Evolutionary conservation across 2,329 filamentous ascomycete genomes (phyloP), one percentile per base, ranked within the genome.

Genomic region (Coniochaeta pulveracea): DNA sequence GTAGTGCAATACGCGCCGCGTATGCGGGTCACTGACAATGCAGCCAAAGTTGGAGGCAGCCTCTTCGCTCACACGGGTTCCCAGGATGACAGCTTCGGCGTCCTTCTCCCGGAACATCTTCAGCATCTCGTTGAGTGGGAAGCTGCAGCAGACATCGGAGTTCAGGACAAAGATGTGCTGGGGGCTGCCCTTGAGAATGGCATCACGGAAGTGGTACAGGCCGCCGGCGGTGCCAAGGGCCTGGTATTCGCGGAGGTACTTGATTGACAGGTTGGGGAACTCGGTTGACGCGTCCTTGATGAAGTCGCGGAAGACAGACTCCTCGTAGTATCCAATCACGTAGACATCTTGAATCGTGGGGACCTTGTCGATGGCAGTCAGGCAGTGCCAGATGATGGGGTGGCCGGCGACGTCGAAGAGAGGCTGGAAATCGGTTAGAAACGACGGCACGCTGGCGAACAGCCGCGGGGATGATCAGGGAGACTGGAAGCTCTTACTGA

Each of bases 311-410:
- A 96, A 95, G 50, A 96, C 85, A 27, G 76, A 73, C 65, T 96
- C 91, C 56, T 98, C 91, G 60, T 96, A 98, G 74, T 98, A 98
- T 53, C 91, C 91, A 53, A 98, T 93, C 52, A 98, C 80, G 66
- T 91, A 88, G 48, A 98, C 89, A 62, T 98, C 91, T 54, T 86
- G 84, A 59, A 98, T 72, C 51, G 84, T 81, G 49, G 85, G 81
- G 39, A 96, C 84, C 57, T 88, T 93, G 45, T 84, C 78, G 51
- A 96, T 74, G 50, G 91, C 86, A 51, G 81, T 83, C 56, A 98
- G 75, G 69, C 88, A 94, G 69, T 98, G 91, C 72, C 88, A 89
- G 66, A 96, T 86, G 64, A 98, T 96, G 48, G 89, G 86, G 62
- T 98, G 91, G 48, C 91, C 91, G 46, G 91, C 91, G 52, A 98